phyloP scores from a whole-genome alignment of 306 rosid species.

The Rosa chinensis region DNA sequence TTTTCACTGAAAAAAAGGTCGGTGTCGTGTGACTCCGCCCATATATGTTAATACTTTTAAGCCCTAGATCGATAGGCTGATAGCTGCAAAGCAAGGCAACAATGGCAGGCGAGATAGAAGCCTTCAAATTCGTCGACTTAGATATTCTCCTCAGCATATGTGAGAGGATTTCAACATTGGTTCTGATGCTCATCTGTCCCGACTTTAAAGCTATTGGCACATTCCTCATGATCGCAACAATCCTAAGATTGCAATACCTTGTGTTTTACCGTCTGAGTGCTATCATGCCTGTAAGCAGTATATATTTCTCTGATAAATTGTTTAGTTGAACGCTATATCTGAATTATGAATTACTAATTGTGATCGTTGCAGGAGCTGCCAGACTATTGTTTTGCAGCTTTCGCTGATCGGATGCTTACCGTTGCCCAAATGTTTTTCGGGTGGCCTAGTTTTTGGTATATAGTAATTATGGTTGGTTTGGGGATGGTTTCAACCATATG shows the following conservation, averaged over 20 bases:
- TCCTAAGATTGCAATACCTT: neutral
- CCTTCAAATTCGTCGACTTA: neutral
- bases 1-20: too few relatives aligned
- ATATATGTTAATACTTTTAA: too few relatives aligned
- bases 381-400: neutral
- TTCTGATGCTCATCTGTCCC: neutral
- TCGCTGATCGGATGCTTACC: neutral
- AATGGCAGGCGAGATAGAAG: neutral
- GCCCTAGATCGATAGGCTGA: neutral
- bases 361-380: neutral
- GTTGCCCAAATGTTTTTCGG: neutral
- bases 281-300: neutral
- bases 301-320: neutral
- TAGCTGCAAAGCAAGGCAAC: neutral
- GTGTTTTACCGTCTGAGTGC: neutral
- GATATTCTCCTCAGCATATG: neutral
- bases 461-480: neutral
- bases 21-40: too few relatives aligned
- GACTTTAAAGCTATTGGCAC: neutral
- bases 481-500: neutral
- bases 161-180: neutral
- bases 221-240: neutral
- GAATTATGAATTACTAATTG: too few relatives aligned
- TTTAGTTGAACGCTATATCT: neutral
- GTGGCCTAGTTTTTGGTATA: neutral